Evolutionary conservation across 2,329 filamentous ascomycete species (phyloP).

Genomic region (Cadophora luteo-olivacea): DNA sequence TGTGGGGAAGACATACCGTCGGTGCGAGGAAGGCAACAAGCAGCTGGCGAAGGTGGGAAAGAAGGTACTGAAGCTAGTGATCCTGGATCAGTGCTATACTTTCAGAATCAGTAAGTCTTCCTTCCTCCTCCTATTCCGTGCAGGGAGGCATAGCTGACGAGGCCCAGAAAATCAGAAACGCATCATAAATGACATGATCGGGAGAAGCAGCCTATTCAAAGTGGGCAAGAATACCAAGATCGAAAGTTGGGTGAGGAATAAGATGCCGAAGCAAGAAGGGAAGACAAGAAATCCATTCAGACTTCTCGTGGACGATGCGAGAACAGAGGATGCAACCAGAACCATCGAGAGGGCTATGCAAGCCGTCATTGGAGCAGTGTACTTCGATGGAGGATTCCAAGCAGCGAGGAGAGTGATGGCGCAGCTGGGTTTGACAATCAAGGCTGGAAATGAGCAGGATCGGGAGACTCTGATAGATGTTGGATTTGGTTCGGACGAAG

Average conservation of each 20-base stretch:
- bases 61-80: constrained; percentile 29
- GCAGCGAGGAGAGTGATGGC: constrained; percentile 30
- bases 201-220: constrained; percentile 20
- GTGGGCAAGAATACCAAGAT: constrained; percentile 26
- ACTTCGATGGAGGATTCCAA: constrained; percentile 36
- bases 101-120: constrained; percentile 28
- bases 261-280: constrained; percentile 19
- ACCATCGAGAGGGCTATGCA: constrained; percentile 32
- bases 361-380: constrained; percentile 38
- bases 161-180: not conserved
- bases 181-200: constrained; percentile 12
- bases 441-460: constrained; percentile 13
- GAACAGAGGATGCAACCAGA: constrained; percentile 25
- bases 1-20: constrained; percentile 27
- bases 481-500: not conserved
- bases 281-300: constrained; percentile 22
- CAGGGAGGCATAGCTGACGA: not conserved
- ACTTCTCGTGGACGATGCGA: constrained; percentile 31
- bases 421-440: constrained; percentile 27
- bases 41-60: constrained; percentile 33
- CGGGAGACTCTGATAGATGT: not conserved
- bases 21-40: constrained; percentile 32
- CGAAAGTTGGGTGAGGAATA: constrained; percentile 28
- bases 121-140: not conserved
- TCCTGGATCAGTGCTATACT: constrained; percentile 33